Percentiles rank a stretch among this genome's conserved stretches.
Conservation (phyloP, 1,284 basidiomycete genomes). For the Naganishia albida region DNA sequence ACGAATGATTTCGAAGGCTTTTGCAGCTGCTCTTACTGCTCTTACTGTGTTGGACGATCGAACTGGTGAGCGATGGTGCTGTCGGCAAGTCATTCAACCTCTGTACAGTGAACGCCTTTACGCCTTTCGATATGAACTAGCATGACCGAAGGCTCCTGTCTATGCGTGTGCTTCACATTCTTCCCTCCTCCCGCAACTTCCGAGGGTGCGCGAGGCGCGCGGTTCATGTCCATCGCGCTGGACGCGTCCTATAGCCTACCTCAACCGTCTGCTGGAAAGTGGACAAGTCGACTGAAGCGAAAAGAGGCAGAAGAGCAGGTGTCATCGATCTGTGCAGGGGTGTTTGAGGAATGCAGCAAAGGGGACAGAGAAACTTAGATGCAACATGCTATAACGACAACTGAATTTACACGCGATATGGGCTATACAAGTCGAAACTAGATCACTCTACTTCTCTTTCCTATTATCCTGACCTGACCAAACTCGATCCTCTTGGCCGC, state of each 20-base stretch:
- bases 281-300: no score
- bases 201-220: no score
- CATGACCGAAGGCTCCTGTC: background rate
- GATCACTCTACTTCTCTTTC: background rate
- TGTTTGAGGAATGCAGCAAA: no score
- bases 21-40: no score
- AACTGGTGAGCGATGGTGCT: no score
- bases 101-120: no score
- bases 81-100: no score
- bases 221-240: background rate
- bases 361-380: background rate
- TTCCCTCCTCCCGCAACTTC: background rate
- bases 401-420: background rate
- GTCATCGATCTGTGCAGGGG: no score
- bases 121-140: background rate
- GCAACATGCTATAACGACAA: conserved; percentile 22
- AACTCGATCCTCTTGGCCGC: background rate
- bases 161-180: conserved; percentile 1
- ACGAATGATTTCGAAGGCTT: background rate
- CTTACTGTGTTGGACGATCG: no score
- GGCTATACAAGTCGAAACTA: conserved; percentile 4
- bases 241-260: no score
- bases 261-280: no score
- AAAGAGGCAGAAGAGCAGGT: no score
- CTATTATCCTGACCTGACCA: background rate